A percentile compares a stretch with the other conserved stretches of the same genome.
Evolutionary conservation across 1,284 basidiomycete species (phyloP).

Genomic region (Malassezia equina): DNA sequence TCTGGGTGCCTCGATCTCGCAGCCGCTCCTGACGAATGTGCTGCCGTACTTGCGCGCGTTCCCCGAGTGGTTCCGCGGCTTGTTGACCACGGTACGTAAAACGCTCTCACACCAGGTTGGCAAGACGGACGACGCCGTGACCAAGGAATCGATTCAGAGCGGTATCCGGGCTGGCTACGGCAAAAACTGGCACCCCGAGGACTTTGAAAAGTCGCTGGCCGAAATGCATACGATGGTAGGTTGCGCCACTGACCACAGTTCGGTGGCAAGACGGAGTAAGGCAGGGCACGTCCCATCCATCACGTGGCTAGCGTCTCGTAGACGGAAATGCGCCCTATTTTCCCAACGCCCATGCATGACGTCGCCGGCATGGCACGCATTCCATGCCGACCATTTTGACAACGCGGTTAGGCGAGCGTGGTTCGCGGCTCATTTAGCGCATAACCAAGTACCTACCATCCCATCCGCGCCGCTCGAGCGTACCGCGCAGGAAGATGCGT

Average conservation of each 20-base stretch:
- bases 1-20: conserved; percentile 34
- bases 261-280: not conserved
- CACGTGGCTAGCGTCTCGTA: not conserved
- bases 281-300: not conserved
- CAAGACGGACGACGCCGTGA: conserved; percentile 37
- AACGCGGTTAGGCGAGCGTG: conserved; percentile 7
- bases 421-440: conserved; percentile 1
- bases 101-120: conserved; percentile 19
- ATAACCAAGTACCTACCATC: not conserved
- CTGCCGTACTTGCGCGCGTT: conserved; percentile 32
- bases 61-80: conserved; percentile 37
- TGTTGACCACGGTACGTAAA: conserved; percentile 17
- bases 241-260: not conserved
- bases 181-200: conserved; percentile 27
- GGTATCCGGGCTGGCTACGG: conserved; percentile 40
- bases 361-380: not conserved
- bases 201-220: not conserved
- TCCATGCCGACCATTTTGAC: conserved; percentile 13
- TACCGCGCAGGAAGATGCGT: conserved; percentile 10
- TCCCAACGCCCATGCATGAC: not conserved
- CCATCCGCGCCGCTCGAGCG: not conserved
- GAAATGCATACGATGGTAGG: not conserved
- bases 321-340: conserved; percentile 1
- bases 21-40: conserved; percentile 29
- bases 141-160: conserved; percentile 27